Evolutionary conservation across 192 early-diverging fungal species (phyloP).

Genomic region (Coemansia sp.): DNA sequence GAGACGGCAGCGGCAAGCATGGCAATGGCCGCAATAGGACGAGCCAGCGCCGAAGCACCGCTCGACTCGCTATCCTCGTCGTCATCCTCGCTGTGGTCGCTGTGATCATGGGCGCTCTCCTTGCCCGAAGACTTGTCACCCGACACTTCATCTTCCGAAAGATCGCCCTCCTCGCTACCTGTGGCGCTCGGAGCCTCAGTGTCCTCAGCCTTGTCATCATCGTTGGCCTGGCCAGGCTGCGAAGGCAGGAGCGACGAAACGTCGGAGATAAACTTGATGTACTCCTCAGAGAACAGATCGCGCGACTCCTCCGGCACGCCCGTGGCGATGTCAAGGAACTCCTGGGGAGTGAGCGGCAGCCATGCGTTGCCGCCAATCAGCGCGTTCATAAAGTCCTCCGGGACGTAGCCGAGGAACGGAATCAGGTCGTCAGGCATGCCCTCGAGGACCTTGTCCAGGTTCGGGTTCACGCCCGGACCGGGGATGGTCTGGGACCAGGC

Average conservation of each 20-base stretch:
- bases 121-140: not conserved
- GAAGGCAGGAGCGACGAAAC: constrained; percentile 23
- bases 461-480: constrained; percentile 15
- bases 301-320: constrained; percentile 16
- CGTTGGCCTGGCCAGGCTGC: constrained; percentile 10
- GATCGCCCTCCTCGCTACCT: not conserved
- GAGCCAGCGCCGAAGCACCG: not conserved
- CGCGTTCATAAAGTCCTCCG: constrained; percentile 19
- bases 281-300: constrained; percentile 29
- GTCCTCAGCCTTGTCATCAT: constrained; percentile 1
- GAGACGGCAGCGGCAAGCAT: constrained; percentile 3
- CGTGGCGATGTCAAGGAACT: constrained; percentile 26
- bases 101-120: not conserved
- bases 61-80: not conserved
- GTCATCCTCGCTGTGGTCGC: not conserved
- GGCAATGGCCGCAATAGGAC: constrained; percentile 3
- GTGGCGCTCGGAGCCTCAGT: not conserved
- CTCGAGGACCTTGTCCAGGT: constrained; percentile 31
- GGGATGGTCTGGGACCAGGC: constrained; percentile 3
- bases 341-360: constrained; percentile 32
- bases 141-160: not conserved
- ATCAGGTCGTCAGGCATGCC: constrained; percentile 29
- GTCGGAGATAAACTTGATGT: constrained; percentile 32
- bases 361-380: constrained; percentile 25
- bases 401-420: constrained; percentile 33